These are phyloP conservation scores for Taphrina sp. DNA, from an alignment of 1,139 yeast genomes.

Conservation along the genomic window DNA sequence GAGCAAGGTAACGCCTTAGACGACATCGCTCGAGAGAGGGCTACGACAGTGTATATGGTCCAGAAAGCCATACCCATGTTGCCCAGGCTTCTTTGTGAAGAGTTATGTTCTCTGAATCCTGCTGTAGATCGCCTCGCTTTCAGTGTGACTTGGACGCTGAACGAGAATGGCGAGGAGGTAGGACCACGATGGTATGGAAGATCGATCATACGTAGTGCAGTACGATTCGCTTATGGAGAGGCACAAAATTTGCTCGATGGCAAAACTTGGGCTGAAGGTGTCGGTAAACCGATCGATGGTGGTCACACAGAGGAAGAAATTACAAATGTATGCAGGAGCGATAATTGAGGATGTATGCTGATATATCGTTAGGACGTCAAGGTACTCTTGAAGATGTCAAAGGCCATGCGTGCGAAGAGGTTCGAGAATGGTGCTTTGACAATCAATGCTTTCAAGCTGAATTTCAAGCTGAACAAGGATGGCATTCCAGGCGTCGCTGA, in stretches of 20 bases:
- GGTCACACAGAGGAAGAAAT: conserved; percentile 30
- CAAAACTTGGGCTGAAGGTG: conserved; percentile 33
- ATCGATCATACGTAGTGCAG: conserved; percentile 30
- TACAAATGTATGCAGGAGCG: conserved; percentile 9
- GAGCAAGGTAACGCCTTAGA: conserved; percentile 74
- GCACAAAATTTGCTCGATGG: conserved; percentile 34
- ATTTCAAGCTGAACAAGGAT: conserved; percentile 83
- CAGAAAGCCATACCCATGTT: conserved; percentile 68
- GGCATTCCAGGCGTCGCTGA: conserved; percentile 68
- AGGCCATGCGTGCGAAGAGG: conserved; percentile 46
- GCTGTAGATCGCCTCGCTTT: conserved; percentile 64
- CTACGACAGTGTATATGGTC: conserved; percentile 83
- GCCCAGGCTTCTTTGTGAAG: conserved; percentile 61
- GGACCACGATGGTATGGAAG: conserved; percentile 35
- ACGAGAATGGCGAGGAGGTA: conserved; percentile 29
- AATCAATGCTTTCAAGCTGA: conserved; percentile 54
- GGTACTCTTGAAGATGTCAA: conserved; percentile 28
- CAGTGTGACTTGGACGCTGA: conserved; percentile 57
- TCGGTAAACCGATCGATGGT: conserved; percentile 32
- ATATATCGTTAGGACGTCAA: conserved; percentile 5
- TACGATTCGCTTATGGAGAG: conserved; percentile 33
- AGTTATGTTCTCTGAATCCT: conserved; percentile 61
- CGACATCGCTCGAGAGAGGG: conserved; percentile 85
- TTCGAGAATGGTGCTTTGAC: conserved; percentile 53
- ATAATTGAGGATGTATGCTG: too few relatives aligned